Conservation (phyloP, 192 early-diverging fungal genomes). For the Podila minutissima region DNA sequence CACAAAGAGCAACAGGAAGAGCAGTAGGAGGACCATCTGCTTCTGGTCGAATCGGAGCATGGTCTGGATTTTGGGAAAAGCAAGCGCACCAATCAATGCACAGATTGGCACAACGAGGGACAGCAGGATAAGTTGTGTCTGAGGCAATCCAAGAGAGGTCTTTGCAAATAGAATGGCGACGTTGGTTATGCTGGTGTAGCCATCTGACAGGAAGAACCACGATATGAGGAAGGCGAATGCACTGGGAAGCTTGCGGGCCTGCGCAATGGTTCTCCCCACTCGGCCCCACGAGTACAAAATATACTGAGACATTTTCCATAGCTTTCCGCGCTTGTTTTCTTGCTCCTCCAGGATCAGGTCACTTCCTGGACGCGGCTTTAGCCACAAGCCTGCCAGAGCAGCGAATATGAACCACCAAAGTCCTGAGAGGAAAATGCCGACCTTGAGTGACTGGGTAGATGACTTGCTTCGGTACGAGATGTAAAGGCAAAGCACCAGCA, state of each 20-base stretch:
- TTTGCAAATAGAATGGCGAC: slow-evolving; percentile 70
- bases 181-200: slow-evolving; percentile 62
- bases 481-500: slow-evolving; percentile 53
- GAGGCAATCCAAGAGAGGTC: slow-evolving; percentile 58
- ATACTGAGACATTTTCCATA: slow-evolving; percentile 35
- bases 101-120: slow-evolving; percentile 64
- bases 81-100: slow-evolving; percentile 59
- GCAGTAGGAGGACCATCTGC: slow-evolving; percentile 56
- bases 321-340: slow-evolving; percentile 22
- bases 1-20: slow-evolving; percentile 46
- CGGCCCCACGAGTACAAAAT: slow-evolving; percentile 52
- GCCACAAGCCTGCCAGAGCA: slow-evolving; percentile 48
- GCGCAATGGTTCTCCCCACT: slow-evolving; percentile 52
- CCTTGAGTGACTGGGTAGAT: slow-evolving; percentile 50
- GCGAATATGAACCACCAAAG: slow-evolving; percentile 64
- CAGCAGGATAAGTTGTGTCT: slow-evolving; percentile 56
- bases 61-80: slow-evolving; percentile 60
- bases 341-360: slow-evolving; percentile 46
- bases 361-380: slow-evolving; percentile 57
- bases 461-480: slow-evolving; percentile 49
- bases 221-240: slow-evolving; percentile 68
- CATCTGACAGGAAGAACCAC: slow-evolving; percentile 76
- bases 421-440: slow-evolving; percentile 59
- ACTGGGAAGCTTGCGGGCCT: slow-evolving; percentile 57
- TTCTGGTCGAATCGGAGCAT: slow-evolving; percentile 25